Evolutionary conservation across 2,329 filamentous ascomycete species (phyloP).

Genomic region (Colletotrichum sidae): DNA sequence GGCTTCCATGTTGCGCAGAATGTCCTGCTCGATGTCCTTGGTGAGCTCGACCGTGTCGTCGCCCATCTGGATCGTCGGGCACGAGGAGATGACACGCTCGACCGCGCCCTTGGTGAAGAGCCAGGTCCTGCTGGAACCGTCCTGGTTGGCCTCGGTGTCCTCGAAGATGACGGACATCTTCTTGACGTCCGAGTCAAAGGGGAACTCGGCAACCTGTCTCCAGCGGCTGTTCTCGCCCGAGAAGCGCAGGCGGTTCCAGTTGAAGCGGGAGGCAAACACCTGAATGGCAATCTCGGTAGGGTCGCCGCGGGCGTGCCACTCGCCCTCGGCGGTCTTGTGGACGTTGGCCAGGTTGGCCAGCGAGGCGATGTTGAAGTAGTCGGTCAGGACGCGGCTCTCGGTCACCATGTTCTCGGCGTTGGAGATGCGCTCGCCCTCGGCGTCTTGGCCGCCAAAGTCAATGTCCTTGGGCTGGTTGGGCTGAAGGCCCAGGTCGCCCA

Average conservation of each 20-base stretch:
- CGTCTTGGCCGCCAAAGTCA: conserved; percentile 42
- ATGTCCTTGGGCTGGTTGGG: conserved; percentile 50
- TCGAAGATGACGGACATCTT: conserved; percentile 80
- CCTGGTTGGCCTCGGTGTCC: conserved; percentile 46
- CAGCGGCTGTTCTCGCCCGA: conserved; percentile 63
- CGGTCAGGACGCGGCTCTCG: conserved; percentile 53
- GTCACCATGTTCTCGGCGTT: conserved; percentile 50
- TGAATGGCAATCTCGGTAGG: conserved; percentile 81
- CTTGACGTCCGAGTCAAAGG: conserved; percentile 80
- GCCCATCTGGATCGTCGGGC: conserved; percentile 62
- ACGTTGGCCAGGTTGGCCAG: conserved; percentile 75
- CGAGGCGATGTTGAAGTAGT: conserved; percentile 72
- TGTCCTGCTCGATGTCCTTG: conserved; percentile 63
- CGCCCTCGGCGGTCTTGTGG: conserved; percentile 61
- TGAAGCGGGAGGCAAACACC: conserved; percentile 77
- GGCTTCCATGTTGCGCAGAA: conserved; percentile 76
- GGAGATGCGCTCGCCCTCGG: conserved; percentile 42
- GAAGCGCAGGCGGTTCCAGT: conserved; percentile 67
- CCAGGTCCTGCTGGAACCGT: conserved; percentile 48
- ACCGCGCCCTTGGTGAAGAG: conserved; percentile 77
- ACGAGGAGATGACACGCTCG: conserved; percentile 74
- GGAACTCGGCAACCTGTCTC: conserved; percentile 74
- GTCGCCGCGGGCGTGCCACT: conserved; percentile 74
- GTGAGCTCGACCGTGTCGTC: conserved; percentile 59
- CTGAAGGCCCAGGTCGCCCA: conserved; percentile 58